Conservation (phyloP, 768 basidiomycete genomes). For the Lentinula sp. region DNA sequence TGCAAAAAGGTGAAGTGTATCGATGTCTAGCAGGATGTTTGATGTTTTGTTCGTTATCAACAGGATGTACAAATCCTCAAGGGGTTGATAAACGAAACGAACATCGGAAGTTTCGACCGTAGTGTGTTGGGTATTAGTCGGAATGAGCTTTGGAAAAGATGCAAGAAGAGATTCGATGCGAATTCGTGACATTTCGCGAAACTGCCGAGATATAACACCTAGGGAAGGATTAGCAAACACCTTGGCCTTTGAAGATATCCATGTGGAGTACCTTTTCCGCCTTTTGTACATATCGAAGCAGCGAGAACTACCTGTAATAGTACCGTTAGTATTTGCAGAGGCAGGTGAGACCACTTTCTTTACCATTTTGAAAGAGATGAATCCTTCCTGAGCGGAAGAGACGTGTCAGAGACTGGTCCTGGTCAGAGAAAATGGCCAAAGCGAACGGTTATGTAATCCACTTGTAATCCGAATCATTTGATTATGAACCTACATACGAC, state of each 20-base stretch:
- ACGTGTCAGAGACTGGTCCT: background rate
- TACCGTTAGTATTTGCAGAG: background rate
- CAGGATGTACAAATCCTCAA: conserved; percentile 95
- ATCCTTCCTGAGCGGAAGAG: background rate
- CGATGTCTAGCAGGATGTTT: conserved; percentile 98
- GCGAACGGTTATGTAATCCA: background rate
- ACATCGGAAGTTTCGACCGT: conserved; percentile 95
- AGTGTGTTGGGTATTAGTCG: conserved; percentile 90
- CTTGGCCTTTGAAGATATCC: background rate
- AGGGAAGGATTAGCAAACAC: background rate
- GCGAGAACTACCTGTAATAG: conserved; percentile 76
- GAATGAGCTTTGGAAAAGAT: conserved; percentile 96
- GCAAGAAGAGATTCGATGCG: conserved; percentile 94
- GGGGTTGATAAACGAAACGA: conserved; percentile 93
- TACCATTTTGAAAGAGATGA: background rate
- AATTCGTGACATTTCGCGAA: conserved; percentile 86
- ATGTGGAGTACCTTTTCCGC: conserved; percentile 72
- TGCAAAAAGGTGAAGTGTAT: conserved; percentile 91
- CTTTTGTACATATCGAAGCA: conserved; percentile 92
- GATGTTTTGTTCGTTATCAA: conserved; percentile 97
- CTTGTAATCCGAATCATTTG: too few relatives aligned
- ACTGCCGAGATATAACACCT: conserved; percentile 94
- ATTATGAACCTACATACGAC: too few relatives aligned
- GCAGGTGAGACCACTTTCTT: background rate
- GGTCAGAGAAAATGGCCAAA: too few relatives aligned